Evolutionary conservation across 805 yeast species (phyloP), one percentile per base, ranked within the genome.

Genomic region (Monosporozyma solicola): DNA sequence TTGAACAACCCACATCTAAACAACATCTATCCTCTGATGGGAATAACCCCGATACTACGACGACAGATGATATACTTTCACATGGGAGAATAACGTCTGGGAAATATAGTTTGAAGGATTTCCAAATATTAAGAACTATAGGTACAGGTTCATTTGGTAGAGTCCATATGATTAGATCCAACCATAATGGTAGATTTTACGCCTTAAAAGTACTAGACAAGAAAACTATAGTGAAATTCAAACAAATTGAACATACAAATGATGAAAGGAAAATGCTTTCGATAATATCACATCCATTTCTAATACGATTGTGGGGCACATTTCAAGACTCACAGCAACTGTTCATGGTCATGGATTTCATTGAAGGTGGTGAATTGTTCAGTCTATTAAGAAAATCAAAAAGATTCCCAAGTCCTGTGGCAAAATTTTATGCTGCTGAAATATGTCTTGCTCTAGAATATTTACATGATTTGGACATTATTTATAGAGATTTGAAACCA

Each of bases 101-200:
- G 15, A 90, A 89, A 65, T 91, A 91, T 68, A 78, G 86, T 13
- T 71, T 91, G 15, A 70, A 76, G 25, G 97, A 91, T 72, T 91
- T 91, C 65, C 85, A 83, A 59, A 83, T 90, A 55, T 77, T 86
- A 76, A 78, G 97, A 59, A 91, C 97, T 6, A 74, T 91, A 54
- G 97, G 97, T 1, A 91, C 97, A 0, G 97, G 97, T 1, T 90
- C 97, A 2, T 91, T 91, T 73, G 97, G 97, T 25, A 77, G 97
- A 56, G 97, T 91, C 46, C 97, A 91, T 70, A 72, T 91, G 53
- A 95, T 88, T 5, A 75, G 94, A 43, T 83, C 91, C 3, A 87
- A 87, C 35, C 97, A 91, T 71, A 91, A 91, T 70, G 90, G 94
- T 25, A 78, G 97, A 43, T 91, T 80, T 68, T 91, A 91, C 65